Evolutionary conservation across 768 basidiomycete genomes (phyloP).

Genomic region (Phylloporus sp.): DNA sequence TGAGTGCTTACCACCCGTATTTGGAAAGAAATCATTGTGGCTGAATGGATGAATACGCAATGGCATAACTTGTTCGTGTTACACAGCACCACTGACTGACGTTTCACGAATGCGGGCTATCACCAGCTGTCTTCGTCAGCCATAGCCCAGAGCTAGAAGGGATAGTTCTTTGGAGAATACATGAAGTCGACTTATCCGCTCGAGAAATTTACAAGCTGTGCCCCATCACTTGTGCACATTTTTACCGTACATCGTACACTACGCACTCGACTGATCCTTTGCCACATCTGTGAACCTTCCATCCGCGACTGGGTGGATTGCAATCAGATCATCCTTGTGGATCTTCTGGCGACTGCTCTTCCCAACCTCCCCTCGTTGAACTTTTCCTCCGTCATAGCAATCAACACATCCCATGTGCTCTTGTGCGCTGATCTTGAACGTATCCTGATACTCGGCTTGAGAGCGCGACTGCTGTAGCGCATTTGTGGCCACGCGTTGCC

Average conservation of each 20-base stretch:
- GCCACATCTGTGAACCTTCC: conserved; percentile 58
- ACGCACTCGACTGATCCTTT: conserved; percentile 18
- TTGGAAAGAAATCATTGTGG: no score
- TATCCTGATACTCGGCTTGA: conserved; percentile 49
- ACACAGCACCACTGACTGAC: no score
- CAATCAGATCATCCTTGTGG: conserved; percentile 45
- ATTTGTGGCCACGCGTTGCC: conserved; percentile 43
- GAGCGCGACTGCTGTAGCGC: conserved; percentile 45
- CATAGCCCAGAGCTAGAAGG: no score
- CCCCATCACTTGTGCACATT: no score
- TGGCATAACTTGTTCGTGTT: no score
- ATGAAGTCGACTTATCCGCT: no score
- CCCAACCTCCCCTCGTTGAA: conserved; percentile 33
- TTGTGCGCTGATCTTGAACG: conserved; percentile 52
- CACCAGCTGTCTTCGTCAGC: no score
- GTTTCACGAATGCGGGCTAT: no score
- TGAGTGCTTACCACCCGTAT: no score
- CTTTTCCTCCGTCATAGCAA: conserved; percentile 56
- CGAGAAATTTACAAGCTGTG: no score
- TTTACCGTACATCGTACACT: conserved; percentile 12
- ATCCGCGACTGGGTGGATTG: conserved; percentile 61
- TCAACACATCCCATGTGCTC: conserved; percentile 82
- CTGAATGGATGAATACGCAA: no score
- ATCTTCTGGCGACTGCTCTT: conserved; percentile 11
- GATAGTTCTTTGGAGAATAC: no score